Evolutionary conservation across 306 rosid genomes (phyloP), one percentile per base, ranked within the genome.

Genomic region (Trifolium pratense): DNA sequence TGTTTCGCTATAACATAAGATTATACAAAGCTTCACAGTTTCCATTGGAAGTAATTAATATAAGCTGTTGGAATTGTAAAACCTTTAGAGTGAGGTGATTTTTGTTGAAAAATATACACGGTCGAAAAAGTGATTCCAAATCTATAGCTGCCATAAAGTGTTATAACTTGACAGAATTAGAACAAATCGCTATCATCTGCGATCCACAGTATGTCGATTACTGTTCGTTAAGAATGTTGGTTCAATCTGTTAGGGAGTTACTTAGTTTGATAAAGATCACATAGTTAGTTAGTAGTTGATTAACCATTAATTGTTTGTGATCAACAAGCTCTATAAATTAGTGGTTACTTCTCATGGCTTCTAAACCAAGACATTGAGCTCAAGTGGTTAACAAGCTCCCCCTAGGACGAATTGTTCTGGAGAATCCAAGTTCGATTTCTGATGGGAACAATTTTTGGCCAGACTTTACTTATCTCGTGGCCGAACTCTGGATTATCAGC

Each of bases 1-100:
- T 42, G 15, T 11, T 11, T 42, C 12, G 49, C 57, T 51, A 31
- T 43, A 49, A 53, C 55, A 53, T 16, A 53, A 67, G 42, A 63
- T 52, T 68, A 42, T 32, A 64, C 42, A 68, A 49, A 55, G 16
- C 14, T 73, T 57, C 17, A 64, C 62, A 26, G 21, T 46, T 18
- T 18, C 16, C 29, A 23, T 57, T n/a, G 42, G 7, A 39, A 12
- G 12, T 42, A 42, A 36, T 10, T n/a, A 62, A 1, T 16, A 40
- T 64, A 21, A 37, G 51, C 32, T 75, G 58, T 26, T 39, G 67
- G 31, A 20, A 4, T 20, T 53, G 26, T 20, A 52, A 18, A 52
- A 8, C 29, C 59, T 48, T 48, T 15, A 6, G n/a, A 14, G 16
- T 14, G 4, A 14, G 51, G 16, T 45, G 51, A 45, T 14, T 5